Evolutionary conservation across 2,329 filamentous ascomycete genomes (phyloP), one percentile per base, ranked within the genome.

Genomic region (Mycogone perniciosa): DNA sequence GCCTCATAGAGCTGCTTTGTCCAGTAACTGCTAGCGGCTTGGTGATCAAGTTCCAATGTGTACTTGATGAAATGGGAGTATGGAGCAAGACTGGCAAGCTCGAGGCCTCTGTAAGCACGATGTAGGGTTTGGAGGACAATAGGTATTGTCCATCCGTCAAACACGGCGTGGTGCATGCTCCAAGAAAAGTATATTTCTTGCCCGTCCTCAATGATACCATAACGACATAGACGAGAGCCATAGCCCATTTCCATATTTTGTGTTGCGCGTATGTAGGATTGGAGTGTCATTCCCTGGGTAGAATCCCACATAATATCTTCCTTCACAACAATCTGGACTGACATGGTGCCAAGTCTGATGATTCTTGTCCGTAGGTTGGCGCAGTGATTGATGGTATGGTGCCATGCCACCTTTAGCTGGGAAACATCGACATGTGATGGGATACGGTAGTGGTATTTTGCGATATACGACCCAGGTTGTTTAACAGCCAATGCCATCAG

Each of bases 141-240:
- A 5, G 26, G 38, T n/a, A 60, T 43, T 1, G 60, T 57, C 57
- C 60, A 63, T 5, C 63, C 62, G 43, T 66, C 64, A 20, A 63
- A 65, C 4, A 64, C 31, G 1, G 61, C 55, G 42, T 66, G 63
- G 29, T 64, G 61, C 0, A 60, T 49, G 1, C 57, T 54, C 53
- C 59, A 62, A 1, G 59, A 51, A 9, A 64, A 56, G n/a, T 40
- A 59, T 2, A 6, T 33, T 1, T 33, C n/a, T 2, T 33, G 31
- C 1, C 26, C 5, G 10, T 39, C n/a, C 7, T 39, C 4, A 7
- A 45, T 4, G 10, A 50, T 13, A 1, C 31, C 9, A 37, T 11
- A 31, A n/a, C 33, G 40, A 29, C 27, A 33, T 7, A 50, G 27
- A 31, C 37, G 27, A 0, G 37, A 20, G 1, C 53, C 53, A 6